phyloP scores from a whole-genome alignment of 345 rosid genomes.

The Rhodamnia rubescens region DNA sequence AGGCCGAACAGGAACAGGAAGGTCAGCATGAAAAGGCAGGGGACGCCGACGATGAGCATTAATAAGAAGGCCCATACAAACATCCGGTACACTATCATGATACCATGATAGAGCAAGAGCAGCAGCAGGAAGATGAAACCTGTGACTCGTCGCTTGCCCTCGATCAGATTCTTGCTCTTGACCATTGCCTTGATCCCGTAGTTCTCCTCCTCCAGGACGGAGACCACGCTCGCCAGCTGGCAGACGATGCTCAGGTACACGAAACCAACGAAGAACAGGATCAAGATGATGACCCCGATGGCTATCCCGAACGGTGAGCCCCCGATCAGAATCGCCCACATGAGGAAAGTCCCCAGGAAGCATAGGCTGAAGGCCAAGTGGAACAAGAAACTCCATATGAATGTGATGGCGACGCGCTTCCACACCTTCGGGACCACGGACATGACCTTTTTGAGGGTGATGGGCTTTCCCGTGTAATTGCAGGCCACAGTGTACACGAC shows the following conservation, averaged over 20 bases:
- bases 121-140: slow-evolving; percentile 6
- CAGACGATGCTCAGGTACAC: slow-evolving; percentile 26
- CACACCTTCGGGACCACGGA: slow-evolving; percentile 37
- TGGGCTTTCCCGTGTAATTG: slow-evolving; percentile 20
- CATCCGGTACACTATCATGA: neutral
- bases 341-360: neutral
- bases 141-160: slow-evolving; percentile 24
- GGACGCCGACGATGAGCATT: neutral
- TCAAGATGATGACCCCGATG: neutral
- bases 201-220: slow-evolving; percentile 36
- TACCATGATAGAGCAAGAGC: neutral
- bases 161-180: slow-evolving; percentile 25
- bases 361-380: slow-evolving; percentile 8
- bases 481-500: slow-evolving; percentile 37
- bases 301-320: neutral
- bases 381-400: slow-evolving; percentile 18
- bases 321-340: neutral
- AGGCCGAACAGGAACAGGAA: slow-evolving; percentile 20
- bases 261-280: slow-evolving; percentile 8
- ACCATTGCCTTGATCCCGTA: slow-evolving; percentile 34
- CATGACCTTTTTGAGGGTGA: slow-evolving; percentile 22
- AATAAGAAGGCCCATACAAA: neutral
- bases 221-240: slow-evolving; percentile 42
- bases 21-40: slow-evolving; percentile 18
- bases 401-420: slow-evolving; percentile 41